phyloP scores from a whole-genome alignment of 2,329 filamentous ascomycete species.

The Stylonectria norvegica region DNA sequence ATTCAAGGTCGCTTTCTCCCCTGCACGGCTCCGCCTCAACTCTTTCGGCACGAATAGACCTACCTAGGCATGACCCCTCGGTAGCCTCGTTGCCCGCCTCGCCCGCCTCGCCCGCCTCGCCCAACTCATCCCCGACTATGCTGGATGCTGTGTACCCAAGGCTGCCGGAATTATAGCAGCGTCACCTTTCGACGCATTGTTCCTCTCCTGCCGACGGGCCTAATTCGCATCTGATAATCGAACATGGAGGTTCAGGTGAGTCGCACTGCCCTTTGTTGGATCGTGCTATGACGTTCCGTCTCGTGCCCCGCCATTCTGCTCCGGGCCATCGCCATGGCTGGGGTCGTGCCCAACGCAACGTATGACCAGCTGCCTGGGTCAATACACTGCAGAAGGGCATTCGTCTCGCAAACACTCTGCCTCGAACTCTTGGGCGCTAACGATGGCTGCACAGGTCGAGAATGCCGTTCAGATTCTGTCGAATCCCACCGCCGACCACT shows the following conservation, averaged over 20 bases:
- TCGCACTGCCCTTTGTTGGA: slow-evolving; percentile 12
- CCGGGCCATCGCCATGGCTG: slow-evolving; percentile 15
- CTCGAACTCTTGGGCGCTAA: slow-evolving; percentile 2
- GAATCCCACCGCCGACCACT: slow-evolving; percentile 71
- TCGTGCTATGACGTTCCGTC: slow-evolving; percentile 25
- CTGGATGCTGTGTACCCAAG: slow-evolving; percentile 39
- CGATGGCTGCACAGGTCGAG: slow-evolving; percentile 63
- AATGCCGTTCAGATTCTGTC: slow-evolving; percentile 94
- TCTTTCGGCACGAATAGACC: slow-evolving; percentile 15
- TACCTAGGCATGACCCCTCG: slow-evolving; percentile 39
- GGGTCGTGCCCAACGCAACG: slow-evolving; percentile 24
- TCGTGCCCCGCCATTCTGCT: slow-evolving; percentile 30
- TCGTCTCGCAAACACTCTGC: slow-evolving; percentile 5
- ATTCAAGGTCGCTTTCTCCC: neutral
- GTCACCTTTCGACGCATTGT: slow-evolving; percentile 20
- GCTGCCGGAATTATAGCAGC: slow-evolving; percentile 46
- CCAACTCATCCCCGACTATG: slow-evolving; percentile 39
- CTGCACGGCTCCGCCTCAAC: slow-evolving; percentile 14
- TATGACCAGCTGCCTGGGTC: too few species aligned
- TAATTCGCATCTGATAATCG: slow-evolving; percentile 20
- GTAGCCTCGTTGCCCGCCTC: slow-evolving; percentile 38
- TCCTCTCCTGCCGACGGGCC: slow-evolving; percentile 4
- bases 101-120: too few species aligned
- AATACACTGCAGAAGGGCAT: too few species aligned
- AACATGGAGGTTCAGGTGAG: slow-evolving; percentile 50